phyloP scores from a whole-genome alignment of 2,329 filamentous ascomycete genomes.

The Colletotrichum brevisporum region DNA sequence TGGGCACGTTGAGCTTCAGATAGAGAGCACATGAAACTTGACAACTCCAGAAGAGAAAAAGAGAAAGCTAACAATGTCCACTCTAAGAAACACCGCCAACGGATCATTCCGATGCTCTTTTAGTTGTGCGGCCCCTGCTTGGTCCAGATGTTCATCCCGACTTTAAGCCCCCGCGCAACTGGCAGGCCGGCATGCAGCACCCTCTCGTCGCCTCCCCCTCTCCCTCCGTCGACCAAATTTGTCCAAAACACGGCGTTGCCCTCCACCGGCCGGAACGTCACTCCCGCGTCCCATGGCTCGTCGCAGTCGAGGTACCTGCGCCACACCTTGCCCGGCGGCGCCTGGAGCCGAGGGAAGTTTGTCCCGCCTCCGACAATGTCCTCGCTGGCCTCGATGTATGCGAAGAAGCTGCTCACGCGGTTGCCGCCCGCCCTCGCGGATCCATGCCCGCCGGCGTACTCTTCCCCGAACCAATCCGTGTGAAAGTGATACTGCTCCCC shows the following conservation, averaged over 20 bases:
- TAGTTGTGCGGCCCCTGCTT: slow-evolving; percentile 48
- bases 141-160: slow-evolving; percentile 61
- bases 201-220: slow-evolving; percentile 52
- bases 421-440: slow-evolving; percentile 53
- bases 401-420: slow-evolving; percentile 56
- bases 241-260: slow-evolving; percentile 59
- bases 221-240: slow-evolving; percentile 52
- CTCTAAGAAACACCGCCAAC: background rate
- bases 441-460: slow-evolving; percentile 37
- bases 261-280: slow-evolving; percentile 55
- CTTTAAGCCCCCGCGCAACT: slow-evolving; percentile 55
- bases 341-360: slow-evolving; percentile 54
- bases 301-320: slow-evolving; percentile 57
- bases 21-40: slow-evolving; percentile 23
- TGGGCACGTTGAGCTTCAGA: slow-evolving; percentile 8
- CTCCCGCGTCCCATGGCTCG: slow-evolving; percentile 54
- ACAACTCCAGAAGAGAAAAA: background rate
- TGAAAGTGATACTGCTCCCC: slow-evolving; percentile 58
- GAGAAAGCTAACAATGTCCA: background rate
- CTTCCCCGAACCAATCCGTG: slow-evolving; percentile 56
- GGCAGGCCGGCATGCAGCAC: slow-evolving; percentile 57
- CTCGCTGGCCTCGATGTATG: slow-evolving; percentile 53
- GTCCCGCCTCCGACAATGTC: slow-evolving; percentile 57
- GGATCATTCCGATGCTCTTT: background rate
- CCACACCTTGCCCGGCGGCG: slow-evolving; percentile 53